Evolutionary conservation across 179 eudicot species (phyloP), one percentile per base, ranked within the genome.

Genomic region (Beta corolliflora): DNA sequence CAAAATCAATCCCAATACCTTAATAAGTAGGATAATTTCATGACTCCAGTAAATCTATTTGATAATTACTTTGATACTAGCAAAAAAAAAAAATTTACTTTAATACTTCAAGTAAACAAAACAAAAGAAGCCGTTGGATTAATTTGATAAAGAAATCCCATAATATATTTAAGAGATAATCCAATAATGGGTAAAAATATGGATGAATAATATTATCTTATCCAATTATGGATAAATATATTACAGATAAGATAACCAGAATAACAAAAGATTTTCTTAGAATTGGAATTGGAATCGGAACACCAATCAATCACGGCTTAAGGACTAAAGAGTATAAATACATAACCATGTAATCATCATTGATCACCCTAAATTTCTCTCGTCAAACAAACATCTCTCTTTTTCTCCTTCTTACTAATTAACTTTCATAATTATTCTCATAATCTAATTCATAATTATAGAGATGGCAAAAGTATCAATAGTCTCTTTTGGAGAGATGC

Each of bases 401-500:
- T 8, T 75, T 54, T 11, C 44, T 61, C 5, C n/a, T 64, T 4
- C 56, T 7, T 44, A 0, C 3, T 61, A 29, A 13, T 48, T 36
- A 36, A 36, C 41, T 36, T 36, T 36, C 41, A 36, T 36, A 36
- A 36, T 52, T 50, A 29, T 25, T 23, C 2, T 9, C 48, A 63
- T 46, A 61, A 25, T 9, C 15, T 61, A 61, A 2, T 31, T 58
- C 53, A 9, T 13, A 44, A 6, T 15, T 25, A 81, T 52, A 76
- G 68, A 66, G 18, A 83, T 85, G 87, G 87, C 82, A n/a, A 56
- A 73, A 53, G 58, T 78, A 70, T 67, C 80, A 70, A 82, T 91
- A 13, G 94, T 91, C 4, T 80, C 88, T 48, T 91, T 91, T 63
- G 94, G 94, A 9, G 94, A 91, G 88, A 91, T 91, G 92, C 74